Base-by-base conservation (phyloP, 768 basidiomycete genomes). In the Podaxis sp. region DNA sequence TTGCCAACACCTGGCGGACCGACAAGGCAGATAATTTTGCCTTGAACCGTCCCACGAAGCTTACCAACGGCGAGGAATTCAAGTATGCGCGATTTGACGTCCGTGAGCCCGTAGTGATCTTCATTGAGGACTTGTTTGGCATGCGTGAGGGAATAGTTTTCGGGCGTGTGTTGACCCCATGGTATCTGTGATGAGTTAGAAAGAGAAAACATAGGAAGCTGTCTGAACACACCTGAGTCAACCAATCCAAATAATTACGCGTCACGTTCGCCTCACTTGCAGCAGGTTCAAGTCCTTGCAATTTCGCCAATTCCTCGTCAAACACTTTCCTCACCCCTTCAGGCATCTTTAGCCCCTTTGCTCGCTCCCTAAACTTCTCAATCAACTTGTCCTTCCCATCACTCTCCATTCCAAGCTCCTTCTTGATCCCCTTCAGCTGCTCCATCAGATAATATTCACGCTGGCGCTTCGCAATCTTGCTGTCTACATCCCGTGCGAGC, bases 1-100 rank as follows among this genome's bases (percentile, higher is more conserved):
- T 99, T 98, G 44, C 96, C 96, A 3, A 99, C 97, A 71, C 96
- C 96, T 2, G 96, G 97, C 10, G 97, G 97, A 15, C 97, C 97
- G 41, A 91, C 93, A 24, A 99, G 85, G 70, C 95, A 96, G 46
- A 99, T 89, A 69, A 99, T 99, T 80, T 99, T 99, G 67, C 96
- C 97, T 71, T 99, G 80, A 0, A 99, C 95, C 0, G 91, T 95
- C 7, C 97, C 97, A 15, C 95, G 87, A 0, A 96, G 84, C 73
- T 96, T 96, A 20, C 95, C 95, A 0, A 97, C 95, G 1, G 95
- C 95, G 58, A 98, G 85, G 80, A 98, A 98, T 71, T 98, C 95
- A 30, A 97, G 83, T 66, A 98, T 96, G 53, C 95, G 89, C 50
- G 93, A 89, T 71, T 98, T 98, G 69, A 97, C 88, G 69, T 96